Evolutionary conservation across 805 yeast genomes (phyloP).

Genomic region (Nakazawaea peltata): DNA sequence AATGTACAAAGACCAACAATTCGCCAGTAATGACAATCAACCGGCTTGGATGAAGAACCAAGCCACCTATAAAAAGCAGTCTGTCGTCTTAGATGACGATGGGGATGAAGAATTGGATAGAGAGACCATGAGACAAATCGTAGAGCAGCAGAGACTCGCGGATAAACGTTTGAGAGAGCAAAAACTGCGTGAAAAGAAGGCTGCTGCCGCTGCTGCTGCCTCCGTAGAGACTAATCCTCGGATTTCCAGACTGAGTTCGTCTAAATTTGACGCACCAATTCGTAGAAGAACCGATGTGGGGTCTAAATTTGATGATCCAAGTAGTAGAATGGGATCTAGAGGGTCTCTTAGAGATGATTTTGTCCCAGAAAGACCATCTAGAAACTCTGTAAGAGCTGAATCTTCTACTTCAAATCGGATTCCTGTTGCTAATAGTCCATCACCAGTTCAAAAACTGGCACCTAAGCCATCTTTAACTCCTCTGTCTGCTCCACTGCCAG

Average conservation of each 20-base stretch:
- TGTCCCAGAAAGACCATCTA: neutral
- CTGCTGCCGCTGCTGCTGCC: slow-evolving; percentile 7
- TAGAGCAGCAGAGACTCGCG: slow-evolving; percentile 30
- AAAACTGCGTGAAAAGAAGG: slow-evolving; percentile 12
- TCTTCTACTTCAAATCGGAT: too few relatives aligned
- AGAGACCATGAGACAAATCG: slow-evolving; percentile 31
- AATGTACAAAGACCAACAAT: slow-evolving; percentile 35
- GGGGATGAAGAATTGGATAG: slow-evolving; percentile 39
- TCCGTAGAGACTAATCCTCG: neutral
- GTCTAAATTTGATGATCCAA: slow-evolving; percentile 6
- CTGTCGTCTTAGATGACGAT: slow-evolving; percentile 21
- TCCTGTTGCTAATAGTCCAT: too few relatives aligned
- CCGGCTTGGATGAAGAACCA: slow-evolving; percentile 78
- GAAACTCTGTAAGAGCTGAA: too few relatives aligned
- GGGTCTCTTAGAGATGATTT: neutral
- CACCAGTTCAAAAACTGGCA: neutral
- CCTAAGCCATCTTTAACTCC: slow-evolving; percentile 12
- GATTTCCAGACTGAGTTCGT: neutral
- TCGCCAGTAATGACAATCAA: slow-evolving; percentile 22
- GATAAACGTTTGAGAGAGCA: slow-evolving; percentile 20
- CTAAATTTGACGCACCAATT: slow-evolving; percentile 2
- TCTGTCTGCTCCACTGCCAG: neutral
- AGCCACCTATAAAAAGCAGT: slow-evolving; percentile 35
- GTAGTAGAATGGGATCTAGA: neutral
- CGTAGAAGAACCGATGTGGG: neutral